Conservation (phyloP, 805 yeast genomes). For the Spathaspora arborariae region DNA sequence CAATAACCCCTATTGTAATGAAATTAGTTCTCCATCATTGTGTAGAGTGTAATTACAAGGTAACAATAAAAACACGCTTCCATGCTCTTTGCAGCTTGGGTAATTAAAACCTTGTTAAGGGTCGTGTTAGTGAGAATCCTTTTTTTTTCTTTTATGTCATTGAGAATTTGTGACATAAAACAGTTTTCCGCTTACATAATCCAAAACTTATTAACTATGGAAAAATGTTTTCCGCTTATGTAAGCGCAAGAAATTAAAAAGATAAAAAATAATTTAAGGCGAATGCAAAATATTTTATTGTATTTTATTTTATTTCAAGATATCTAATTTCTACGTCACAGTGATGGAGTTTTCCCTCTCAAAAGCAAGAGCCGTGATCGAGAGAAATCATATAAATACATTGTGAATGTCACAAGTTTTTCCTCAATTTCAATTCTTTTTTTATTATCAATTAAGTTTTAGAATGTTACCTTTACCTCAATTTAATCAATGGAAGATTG, state of each 20-base stretch:
- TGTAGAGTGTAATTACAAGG: neutral
- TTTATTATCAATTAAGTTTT: neutral
- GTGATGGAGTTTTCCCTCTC: no score
- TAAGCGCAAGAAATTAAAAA: neutral
- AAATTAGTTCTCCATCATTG: neutral
- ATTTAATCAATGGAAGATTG: conserved; percentile 6
- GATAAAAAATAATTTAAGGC: neutral
- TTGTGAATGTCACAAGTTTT: no score
- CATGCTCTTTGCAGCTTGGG: neutral
- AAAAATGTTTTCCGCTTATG: neutral
- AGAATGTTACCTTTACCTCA: conserved; percentile 5
- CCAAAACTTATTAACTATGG: neutral
- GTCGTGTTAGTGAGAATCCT: neutral
- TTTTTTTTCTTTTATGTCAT: neutral
- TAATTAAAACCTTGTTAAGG: neutral
- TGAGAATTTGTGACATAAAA: neutral
- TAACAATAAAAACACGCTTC: neutral
- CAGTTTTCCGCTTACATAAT: neutral
- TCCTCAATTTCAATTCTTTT: no score
- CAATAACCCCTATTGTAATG: neutral
- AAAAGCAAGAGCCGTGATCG: no score
- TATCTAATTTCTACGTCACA: no score
- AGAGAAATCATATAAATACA: no score
- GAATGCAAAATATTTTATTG: neutral
- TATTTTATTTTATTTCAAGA: no score